Evolutionary conservation across 345 rosid species (phyloP).

Genomic region (Rhodamnia argentea): DNA sequence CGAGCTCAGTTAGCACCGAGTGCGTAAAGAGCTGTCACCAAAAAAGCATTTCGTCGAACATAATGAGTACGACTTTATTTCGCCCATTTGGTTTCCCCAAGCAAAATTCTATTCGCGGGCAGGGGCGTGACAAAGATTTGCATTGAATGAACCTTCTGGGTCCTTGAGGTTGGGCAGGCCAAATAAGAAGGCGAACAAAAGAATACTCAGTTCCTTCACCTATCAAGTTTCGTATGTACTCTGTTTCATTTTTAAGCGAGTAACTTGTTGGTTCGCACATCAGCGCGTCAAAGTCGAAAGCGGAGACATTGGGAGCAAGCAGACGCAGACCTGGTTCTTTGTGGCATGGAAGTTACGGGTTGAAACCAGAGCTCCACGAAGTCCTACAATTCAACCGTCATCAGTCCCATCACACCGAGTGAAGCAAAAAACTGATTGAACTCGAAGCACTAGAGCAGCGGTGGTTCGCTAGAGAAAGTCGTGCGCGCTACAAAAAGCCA

Average conservation of each 20-base stretch:
- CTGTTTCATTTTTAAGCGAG: neutral
- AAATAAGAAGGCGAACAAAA: neutral
- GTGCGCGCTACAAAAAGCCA: neutral
- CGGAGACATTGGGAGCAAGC: neutral
- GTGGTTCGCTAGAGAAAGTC: neutral
- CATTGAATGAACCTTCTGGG: neutral
- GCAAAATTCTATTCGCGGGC: neutral
- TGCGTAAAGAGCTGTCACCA: neutral
- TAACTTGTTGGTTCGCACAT: neutral
- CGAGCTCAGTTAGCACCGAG: neutral
- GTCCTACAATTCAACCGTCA: constrained; percentile 4
- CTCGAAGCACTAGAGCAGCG: neutral
- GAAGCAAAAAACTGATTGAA: neutral
- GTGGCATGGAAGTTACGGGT: constrained; percentile 12
- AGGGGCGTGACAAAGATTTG: neutral
- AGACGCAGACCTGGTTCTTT: constrained; percentile 20
- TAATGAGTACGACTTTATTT: neutral
- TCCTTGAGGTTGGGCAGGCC: neutral
- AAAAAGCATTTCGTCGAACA: constrained; percentile 57
- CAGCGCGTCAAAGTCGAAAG: neutral
- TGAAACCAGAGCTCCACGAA: neutral
- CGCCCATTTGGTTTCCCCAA: neutral
- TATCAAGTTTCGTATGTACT: neutral
- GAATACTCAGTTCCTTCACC: neutral
- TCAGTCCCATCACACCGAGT: neutral